Evolutionary conservation across 1,284 basidiomycete species (phyloP), one percentile per base, ranked within the genome.

Genomic region (Fomitopsis betulina): DNA sequence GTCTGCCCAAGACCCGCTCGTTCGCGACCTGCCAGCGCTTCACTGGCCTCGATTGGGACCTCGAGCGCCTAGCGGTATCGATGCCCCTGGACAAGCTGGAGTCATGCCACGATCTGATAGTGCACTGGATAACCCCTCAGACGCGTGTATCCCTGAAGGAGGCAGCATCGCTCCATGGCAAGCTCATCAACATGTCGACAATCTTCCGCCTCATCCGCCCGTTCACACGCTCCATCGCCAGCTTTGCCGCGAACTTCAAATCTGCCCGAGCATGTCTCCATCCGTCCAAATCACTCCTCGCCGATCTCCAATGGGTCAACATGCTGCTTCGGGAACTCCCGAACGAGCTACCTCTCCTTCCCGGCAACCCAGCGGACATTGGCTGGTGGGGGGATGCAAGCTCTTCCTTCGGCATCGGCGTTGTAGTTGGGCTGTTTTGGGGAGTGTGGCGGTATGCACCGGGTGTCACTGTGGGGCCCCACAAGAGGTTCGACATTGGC

Each of bases 311-410:
- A 30, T 30, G 27, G 27, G 15, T 40, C 39, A n/a, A 19, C 3
- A 4, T 3, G 3, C n/a, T 40, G 3, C 39, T 40, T 6, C 7
- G n/a, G n/a, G n/a, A n/a, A 8, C 17, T 19, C 39, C 2, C 3
- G n/a, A n/a, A n/a, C n/a, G n/a, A n/a, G n/a, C n/a, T n/a, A 6
- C 39, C 39, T 15, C 13, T n/a, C 19, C 2, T n/a, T 8, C 6
- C 62, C 76, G 15, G 62, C 15, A 57, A 0, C 65, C 68, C 3
- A 12, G 7, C 60, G 4, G 70, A 75, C 61, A 19, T 73, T 1
- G 59, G 60, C 17, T 75, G 72, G 71, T 77, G 72, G 73, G 75
- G 71, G 8, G 73, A 77, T 59, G 73, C 75, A 0, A 75, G 73
- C 63, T 68, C 73, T 0, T 75, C 71, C 0, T 47, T 25, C 21